Evolutionary conservation across 2,329 filamentous ascomycete genomes (phyloP).

Genomic region (Colletotrichum sp.): DNA sequence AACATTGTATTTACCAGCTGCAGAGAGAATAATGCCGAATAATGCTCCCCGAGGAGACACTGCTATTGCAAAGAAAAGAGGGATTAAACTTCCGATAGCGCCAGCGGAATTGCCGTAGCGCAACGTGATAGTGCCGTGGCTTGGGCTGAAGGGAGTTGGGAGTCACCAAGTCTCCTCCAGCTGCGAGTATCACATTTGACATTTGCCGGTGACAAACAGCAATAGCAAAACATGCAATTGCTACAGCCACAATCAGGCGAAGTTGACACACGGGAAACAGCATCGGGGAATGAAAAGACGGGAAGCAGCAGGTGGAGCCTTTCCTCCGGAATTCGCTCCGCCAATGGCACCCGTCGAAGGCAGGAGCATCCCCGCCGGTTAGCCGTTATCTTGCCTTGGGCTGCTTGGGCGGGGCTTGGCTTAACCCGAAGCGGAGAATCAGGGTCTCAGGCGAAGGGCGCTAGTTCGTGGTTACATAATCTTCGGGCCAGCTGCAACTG

Average conservation of each 20-base stretch:
- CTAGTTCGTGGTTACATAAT: neutral
- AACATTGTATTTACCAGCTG: fast-evolving
- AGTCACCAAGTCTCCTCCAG: neutral
- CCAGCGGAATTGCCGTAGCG: neutral
- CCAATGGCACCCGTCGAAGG: neutral
- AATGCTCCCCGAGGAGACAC: neutral
- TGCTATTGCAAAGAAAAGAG: neutral
- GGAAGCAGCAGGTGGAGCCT: neutral
- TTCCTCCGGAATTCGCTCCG: neutral
- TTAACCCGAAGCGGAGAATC: neutral
- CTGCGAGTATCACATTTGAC: neutral
- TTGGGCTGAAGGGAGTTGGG: neutral
- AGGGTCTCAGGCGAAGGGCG: neutral
- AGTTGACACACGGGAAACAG: neutral
- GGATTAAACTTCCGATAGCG: neutral
- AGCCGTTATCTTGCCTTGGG: neutral
- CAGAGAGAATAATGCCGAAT: neutral
- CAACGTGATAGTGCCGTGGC: neutral
- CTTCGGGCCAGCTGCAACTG: neutral
- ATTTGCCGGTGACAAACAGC: neutral
- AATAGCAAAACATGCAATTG: neutral
- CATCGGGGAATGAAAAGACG: neutral
- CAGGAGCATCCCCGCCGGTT: neutral
- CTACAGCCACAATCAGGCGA: neutral
- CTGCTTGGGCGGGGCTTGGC: neutral